Base-by-base conservation (phyloP, 108 stramenopile genomes). In the Skeletonema potamos region DNA sequence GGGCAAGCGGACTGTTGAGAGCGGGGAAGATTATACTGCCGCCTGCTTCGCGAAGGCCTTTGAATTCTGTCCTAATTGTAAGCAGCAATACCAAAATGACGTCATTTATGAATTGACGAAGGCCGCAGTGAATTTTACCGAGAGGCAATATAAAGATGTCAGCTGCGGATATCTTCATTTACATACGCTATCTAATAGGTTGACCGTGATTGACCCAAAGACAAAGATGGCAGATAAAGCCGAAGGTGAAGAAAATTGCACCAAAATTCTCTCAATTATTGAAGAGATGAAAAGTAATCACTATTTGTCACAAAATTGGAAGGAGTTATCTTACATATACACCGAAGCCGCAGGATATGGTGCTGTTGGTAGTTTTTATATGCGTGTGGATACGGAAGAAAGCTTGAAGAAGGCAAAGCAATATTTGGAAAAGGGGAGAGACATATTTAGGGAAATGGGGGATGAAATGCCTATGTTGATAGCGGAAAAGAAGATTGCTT, bases 351-450 rank as follows among this genome's bases (percentile, higher is more conserved):
- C 20, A 1, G 48, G 20, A 33, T 59, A 33, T 20, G 29, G 58
- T 18, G 58, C 20, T 8, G 10, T 59, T 33, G 33, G 32, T 18
- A 1, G 28, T 20, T 33, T 59, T 11, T 18, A 33, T 22, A 24
- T 22, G 28, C 26, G 1, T 13, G 0, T 20, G 51, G 66, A 30
- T 32, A 56, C 51, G 30, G 28, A 56, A 30, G 28, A 54, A 27
- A 56, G 66, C 27, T 22, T 22, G 17, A 13, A n/a, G 2, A 33
- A 22, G 8, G 48, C 66, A 17, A 55, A 48, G 51, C 26, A 34
- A 56, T 67, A 54, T 54, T 32, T 54, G 20, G 54, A 55, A 15
- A 67, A 51, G 46, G 29, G 26, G 15, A 43, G 66, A 54, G 34
- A 32, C 4, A 34, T 67, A 5, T 51, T 26, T 27, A 18, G 48